These are phyloP conservation scores for Hemisphaericaspora xylanilytica DNA, from an alignment of 1,139 yeast species.

Conservation along the genomic window DNA sequence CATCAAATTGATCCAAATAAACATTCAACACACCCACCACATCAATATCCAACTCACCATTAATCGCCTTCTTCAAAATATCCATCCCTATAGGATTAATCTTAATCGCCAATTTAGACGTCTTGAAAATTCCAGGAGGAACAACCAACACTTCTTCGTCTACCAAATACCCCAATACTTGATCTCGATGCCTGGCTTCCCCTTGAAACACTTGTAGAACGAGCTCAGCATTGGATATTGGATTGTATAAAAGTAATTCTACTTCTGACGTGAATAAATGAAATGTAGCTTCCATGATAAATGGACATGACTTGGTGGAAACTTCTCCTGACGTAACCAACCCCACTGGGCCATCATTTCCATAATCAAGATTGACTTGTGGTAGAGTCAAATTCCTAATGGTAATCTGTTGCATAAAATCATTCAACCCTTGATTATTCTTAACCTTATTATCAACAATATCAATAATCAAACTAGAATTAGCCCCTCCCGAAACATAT, in stretches of 20 bases:
- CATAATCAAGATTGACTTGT: slow-evolving; percentile 11
- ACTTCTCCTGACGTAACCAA: too few relatives aligned
- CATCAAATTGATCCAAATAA: slow-evolving; percentile 33
- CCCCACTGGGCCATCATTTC: slow-evolving; percentile 1
- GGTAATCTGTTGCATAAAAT: slow-evolving; percentile 18
- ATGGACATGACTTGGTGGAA: slow-evolving; percentile 7
- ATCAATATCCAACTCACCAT: slow-evolving; percentile 49
- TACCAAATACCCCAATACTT: slow-evolving; percentile 47
- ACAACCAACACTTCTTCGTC: slow-evolving; percentile 34
- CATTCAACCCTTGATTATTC: slow-evolving; percentile 15
- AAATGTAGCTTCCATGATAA: slow-evolving; percentile 44
- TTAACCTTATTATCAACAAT: slow-evolving; percentile 14
- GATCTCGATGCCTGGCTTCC: slow-evolving; percentile 46
- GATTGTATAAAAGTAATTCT: slow-evolving; percentile 52
- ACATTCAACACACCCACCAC: slow-evolving; percentile 43
- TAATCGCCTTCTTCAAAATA: slow-evolving; percentile 45
- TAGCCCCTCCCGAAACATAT: slow-evolving; percentile 11
- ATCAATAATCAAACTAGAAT: slow-evolving; percentile 10
- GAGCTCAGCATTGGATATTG: slow-evolving; percentile 43
- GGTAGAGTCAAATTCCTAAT: slow-evolving; percentile 18
- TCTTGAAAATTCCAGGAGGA: slow-evolving; percentile 49
- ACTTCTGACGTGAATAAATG: slow-evolving; percentile 53
- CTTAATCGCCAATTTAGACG: slow-evolving; percentile 49
- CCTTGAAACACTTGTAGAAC: slow-evolving; percentile 41
- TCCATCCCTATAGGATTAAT: slow-evolving; percentile 48